Conservation (phyloP, 148 eudicot species). For the Pharnaceum exiguum region DNA sequence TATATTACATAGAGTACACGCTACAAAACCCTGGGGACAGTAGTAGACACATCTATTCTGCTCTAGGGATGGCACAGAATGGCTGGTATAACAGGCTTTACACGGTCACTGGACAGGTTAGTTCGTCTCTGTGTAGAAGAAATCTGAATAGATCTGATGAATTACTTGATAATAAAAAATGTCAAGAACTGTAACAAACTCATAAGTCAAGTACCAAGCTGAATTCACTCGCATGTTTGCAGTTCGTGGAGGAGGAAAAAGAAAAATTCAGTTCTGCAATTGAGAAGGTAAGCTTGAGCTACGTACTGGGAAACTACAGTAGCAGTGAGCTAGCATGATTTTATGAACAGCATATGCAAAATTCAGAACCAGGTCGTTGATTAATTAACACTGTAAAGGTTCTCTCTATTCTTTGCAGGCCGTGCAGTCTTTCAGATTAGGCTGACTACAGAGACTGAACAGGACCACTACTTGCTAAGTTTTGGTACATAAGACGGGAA, state of each 20-base stretch:
- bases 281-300: constrained; percentile 40
- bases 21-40: constrained; percentile 85
- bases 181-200: background rate
- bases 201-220: background rate
- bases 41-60: constrained; percentile 68
- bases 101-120: constrained; percentile 96
- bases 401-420: constrained; percentile 39
- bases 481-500: background rate
- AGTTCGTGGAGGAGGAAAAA: constrained; percentile 81
- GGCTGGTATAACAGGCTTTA: constrained; percentile 82
- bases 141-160: background rate
- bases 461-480: background rate
- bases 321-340: background rate
- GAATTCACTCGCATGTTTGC: constrained; percentile 14
- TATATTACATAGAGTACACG: constrained; percentile 85
- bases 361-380: background rate
- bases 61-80: constrained; percentile 71
- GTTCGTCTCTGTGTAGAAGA: background rate
- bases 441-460: constrained; percentile 19
- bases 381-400: background rate
- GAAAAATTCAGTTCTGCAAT: constrained; percentile 50
- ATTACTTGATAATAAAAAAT: too few relatives aligned
- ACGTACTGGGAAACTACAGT: background rate
- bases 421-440: constrained; percentile 66
- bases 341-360: background rate